A percentile compares a stretch with the other conserved stretches of the same genome.
These are phyloP conservation scores for Xylaria nigripes DNA, from an alignment of 495 filamentous ascomycete genomes.

Conservation along the genomic window DNA sequence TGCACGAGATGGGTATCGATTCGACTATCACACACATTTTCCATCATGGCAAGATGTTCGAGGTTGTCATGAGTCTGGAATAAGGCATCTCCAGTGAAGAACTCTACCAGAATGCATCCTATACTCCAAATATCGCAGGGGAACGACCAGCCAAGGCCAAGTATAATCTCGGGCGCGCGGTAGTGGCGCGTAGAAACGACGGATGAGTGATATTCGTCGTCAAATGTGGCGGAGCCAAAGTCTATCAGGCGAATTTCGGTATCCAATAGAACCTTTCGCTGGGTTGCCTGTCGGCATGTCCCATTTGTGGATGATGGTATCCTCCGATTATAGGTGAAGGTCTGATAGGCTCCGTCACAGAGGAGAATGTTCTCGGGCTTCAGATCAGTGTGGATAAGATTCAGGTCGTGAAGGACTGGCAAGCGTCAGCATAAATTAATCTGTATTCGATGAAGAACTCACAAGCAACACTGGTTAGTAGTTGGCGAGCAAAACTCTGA, in stretches of 20 bases:
- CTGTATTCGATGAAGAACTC: constrained; percentile 32
- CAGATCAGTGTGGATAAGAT: constrained; percentile 95
- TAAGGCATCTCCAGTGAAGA: constrained; percentile 93
- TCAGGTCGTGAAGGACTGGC: constrained; percentile 88
- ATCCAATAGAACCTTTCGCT: constrained; percentile 81
- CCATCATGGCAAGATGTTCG: constrained; percentile 99
- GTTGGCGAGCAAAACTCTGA: constrained; percentile 87
- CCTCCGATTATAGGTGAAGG: constrained; percentile 90
- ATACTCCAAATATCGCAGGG: constrained; percentile 99
- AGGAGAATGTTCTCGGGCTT: constrained; percentile 98
- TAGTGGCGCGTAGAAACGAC: constrained; percentile 97
- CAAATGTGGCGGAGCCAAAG: constrained; percentile 95
- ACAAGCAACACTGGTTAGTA: constrained; percentile 99
- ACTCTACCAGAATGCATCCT: constrained; percentile 97
- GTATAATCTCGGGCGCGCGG: constrained; percentile 91
- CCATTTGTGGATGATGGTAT: constrained; percentile 86
- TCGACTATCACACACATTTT: constrained; percentile 66
- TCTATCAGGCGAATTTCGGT: constrained; percentile 97
- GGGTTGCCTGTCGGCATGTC: constrained; percentile 66
- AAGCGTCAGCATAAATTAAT: constrained; percentile 22
- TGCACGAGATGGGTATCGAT: constrained; percentile 71
- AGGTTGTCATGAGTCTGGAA: constrained; percentile 98
- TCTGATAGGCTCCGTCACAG: constrained; percentile 83
- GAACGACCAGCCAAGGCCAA: constrained; percentile 94
- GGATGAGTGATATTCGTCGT: constrained; percentile 96